Evolutionary conservation across 768 basidiomycete genomes (phyloP).

Genomic region (Paxillus involutus): DNA sequence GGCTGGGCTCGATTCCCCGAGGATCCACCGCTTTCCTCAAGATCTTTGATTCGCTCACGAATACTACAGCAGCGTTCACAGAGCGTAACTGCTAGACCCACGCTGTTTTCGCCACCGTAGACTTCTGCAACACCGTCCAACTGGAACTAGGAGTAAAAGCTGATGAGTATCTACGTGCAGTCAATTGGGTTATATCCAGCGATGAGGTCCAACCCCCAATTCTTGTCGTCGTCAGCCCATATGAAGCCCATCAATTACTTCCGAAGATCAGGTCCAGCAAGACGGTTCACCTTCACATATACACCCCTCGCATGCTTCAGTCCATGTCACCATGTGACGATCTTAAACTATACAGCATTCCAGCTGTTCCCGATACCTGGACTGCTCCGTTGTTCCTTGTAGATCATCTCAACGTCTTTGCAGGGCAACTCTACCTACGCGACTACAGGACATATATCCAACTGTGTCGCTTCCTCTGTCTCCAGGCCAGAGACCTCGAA

Average conservation of each 20-base stretch:
- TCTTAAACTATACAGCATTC: constrained; percentile 21
- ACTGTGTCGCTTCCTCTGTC: constrained; percentile 37
- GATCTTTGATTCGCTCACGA: constrained; percentile 10
- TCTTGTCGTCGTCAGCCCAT: constrained; percentile 41
- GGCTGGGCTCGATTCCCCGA: constrained; percentile 4
- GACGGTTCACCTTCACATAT: constrained; percentile 40
- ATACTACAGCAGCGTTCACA: constrained; percentile 8
- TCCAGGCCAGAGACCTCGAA: constrained; percentile 42
- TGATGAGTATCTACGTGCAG: constrained; percentile 8
- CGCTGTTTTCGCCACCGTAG: constrained; percentile 11
- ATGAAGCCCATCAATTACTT: constrained; percentile 39
- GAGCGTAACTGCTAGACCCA: constrained; percentile 22
- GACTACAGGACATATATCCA: constrained; percentile 31
- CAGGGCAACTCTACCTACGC: constrained; percentile 44
- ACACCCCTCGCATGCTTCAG: constrained; percentile 36
- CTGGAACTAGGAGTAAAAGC: not conserved
- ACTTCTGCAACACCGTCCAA: constrained; percentile 13
- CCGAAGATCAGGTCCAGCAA: constrained; percentile 34
- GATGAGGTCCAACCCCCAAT: not conserved
- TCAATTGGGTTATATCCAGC: constrained; percentile 12
- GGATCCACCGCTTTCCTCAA: constrained; percentile 24
- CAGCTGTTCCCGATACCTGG: constrained; percentile 17
- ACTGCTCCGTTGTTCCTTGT: constrained; percentile 12
- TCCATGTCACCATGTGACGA: constrained; percentile 39
- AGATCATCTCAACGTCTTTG: constrained; percentile 41